A percentile compares a stretch with the other conserved stretches of the same genome.
Conservation (phyloP, 139 green algal genomes). For the Closterium sp. region DNA sequence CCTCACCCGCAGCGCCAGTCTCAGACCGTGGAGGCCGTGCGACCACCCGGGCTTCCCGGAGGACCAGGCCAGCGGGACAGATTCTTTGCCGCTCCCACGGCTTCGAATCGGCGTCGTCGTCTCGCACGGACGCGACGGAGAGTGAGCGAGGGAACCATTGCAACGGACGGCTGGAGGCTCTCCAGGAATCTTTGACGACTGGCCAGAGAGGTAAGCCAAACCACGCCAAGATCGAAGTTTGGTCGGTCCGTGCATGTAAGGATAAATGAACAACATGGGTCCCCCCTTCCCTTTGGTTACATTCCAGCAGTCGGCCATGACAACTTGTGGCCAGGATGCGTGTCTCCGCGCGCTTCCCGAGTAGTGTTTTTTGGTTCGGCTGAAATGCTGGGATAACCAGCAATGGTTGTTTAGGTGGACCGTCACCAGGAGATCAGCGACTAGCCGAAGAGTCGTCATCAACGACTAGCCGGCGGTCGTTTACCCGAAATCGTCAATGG, state of each 20-base stretch:
- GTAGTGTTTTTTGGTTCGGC: not conserved
- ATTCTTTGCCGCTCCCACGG: not conserved
- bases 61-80: not conserved
- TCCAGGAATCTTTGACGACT: not conserved
- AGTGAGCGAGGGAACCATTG: not conserved
- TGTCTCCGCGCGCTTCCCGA: not conserved
- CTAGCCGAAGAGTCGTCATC: too few species aligned
- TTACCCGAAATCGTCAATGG: too few species aligned
- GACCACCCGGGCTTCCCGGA: not conserved
- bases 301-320: too few species aligned
- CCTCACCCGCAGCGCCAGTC: not conserved
- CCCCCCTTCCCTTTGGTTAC: too few species aligned
- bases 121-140: not conserved
- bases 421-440: not conserved
- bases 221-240: too few species aligned
- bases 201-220: not conserved
- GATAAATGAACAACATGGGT: too few species aligned
- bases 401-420: not conserved
- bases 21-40: not conserved
- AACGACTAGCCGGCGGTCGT: too few species aligned
- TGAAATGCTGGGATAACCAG: not conserved
- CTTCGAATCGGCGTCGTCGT: not conserved
- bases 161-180: not conserved
- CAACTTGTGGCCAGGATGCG: too few species aligned
- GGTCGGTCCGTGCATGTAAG: too few species aligned